phyloP scores from a whole-genome alignment of 2,329 filamentous ascomycete species.

The Colletotrichum sp. region DNA sequence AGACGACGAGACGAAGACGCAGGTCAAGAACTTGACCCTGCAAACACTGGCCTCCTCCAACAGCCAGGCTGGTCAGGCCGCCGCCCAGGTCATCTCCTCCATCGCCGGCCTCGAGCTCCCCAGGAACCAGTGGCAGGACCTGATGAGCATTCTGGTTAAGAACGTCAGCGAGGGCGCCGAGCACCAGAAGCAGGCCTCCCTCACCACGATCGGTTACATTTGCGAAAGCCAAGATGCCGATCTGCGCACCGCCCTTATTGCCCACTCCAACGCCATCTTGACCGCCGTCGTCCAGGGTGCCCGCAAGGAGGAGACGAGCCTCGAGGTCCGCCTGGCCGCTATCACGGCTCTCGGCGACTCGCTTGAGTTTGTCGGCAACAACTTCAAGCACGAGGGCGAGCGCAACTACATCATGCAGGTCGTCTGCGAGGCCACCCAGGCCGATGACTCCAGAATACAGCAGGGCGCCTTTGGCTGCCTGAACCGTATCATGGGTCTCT shows the following conservation, averaged over 20 bases:
- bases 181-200: constrained; percentile 90
- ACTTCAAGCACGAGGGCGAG: constrained; percentile 99
- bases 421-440: constrained; percentile 97
- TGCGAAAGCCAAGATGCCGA: constrained; percentile 94
- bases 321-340: constrained; percentile 88
- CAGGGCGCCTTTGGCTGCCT: constrained; percentile 96
- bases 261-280: constrained; percentile 96
- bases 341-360: constrained; percentile 95
- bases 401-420: constrained; percentile 99
- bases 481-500: constrained; percentile 97
- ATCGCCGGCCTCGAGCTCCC: constrained; percentile 96
- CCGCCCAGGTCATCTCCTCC: constrained; percentile 93
- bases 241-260: constrained; percentile 77
- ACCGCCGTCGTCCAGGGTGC: constrained; percentile 98
- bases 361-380: constrained; percentile 95
- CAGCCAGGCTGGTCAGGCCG: constrained; percentile 82
- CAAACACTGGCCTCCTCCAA: constrained; percentile 84
- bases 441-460: constrained; percentile 87
- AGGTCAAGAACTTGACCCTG: constrained; percentile 89
- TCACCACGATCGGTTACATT: constrained; percentile 97
- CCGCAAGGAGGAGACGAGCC: constrained; percentile 92
- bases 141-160: constrained; percentile 88
- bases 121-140: constrained; percentile 88
- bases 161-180: constrained; percentile 88
- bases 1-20: constrained; percentile 79